Percentiles rank a stretch among this genome's conserved stretches.
Evolutionary conservation across 78 protist species (phyloP).

Genomic region (Dictyostelium intermedium): DNA sequence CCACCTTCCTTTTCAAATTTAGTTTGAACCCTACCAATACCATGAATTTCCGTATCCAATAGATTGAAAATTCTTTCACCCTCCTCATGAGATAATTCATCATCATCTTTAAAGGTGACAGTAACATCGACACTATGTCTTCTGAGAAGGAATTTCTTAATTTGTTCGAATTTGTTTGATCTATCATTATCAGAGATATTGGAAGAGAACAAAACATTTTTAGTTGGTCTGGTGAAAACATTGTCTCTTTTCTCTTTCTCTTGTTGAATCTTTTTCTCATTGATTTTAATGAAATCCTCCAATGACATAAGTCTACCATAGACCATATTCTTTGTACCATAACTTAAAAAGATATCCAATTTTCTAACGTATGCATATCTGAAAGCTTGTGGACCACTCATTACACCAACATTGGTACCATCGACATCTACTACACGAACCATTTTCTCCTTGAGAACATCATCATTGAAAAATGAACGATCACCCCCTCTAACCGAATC

Average conservation of each 20-base stretch:
- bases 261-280: background rate
- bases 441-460: background rate
- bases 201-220: background rate
- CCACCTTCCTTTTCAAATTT: background rate
- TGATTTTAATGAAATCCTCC: background rate
- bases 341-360: background rate
- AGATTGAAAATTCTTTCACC: background rate
- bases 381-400: background rate
- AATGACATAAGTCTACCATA: background rate
- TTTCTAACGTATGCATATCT: background rate
- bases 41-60: background rate
- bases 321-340: background rate
- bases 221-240: background rate
- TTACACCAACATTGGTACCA: background rate
- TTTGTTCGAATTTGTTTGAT: background rate
- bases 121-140: conserved; percentile 1
- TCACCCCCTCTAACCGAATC: background rate
- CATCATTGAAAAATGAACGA: background rate
- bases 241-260: background rate
- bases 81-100: background rate
- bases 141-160: background rate
- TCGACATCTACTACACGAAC: background rate
- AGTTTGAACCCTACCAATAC: background rate
- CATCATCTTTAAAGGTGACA: background rate
- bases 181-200: background rate